phyloP scores from a whole-genome alignment of 2,329 filamentous ascomycete species.

The Talaromyces sp. region DNA sequence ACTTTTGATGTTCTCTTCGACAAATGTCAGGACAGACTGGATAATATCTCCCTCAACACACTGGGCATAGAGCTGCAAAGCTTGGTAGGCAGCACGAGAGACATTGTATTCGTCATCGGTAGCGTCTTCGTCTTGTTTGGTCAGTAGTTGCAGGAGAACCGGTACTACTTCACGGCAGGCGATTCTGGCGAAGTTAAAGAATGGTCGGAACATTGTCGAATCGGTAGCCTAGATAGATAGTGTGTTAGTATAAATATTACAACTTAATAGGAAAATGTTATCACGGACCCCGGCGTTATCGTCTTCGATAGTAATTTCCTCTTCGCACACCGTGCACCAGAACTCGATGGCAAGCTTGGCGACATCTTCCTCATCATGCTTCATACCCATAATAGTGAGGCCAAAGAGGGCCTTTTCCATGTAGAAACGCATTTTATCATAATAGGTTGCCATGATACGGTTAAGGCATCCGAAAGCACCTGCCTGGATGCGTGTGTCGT shows the following conservation, averaged over 20 bases:
- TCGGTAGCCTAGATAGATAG: conserved; percentile 61
- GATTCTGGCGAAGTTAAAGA: conserved; percentile 93
- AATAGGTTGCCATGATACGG: conserved; percentile 97
- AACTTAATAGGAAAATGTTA: not conserved
- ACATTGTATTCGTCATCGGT: conserved; percentile 97
- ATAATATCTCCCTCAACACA: conserved; percentile 83
- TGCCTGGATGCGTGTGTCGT: conserved; percentile 87
- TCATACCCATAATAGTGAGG: conserved; percentile 97
- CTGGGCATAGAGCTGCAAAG: conserved; percentile 90
- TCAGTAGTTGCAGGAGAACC: conserved; percentile 79
- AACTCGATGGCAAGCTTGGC: conserved; percentile 98
- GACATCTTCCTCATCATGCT: conserved; percentile 94
- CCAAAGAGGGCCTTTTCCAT: conserved; percentile 99
- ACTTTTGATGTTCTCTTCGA: conserved; percentile 81
- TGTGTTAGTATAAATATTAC: not conserved
- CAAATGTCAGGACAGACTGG: conserved; percentile 79
- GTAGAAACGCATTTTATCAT: conserved; percentile 99
- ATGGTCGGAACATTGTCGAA: conserved; percentile 78
- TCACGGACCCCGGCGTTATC: conserved; percentile 73
- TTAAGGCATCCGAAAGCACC: conserved; percentile 96
- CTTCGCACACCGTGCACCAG: conserved; percentile 99
- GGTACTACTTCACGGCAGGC: conserved; percentile 93
- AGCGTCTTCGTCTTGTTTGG: conserved; percentile 97
- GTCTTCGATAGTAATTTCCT: conserved; percentile 96
- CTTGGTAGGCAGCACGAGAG: conserved; percentile 92